These are phyloP conservation scores for Heterobasidion occidentale DNA, from an alignment of 1,284 basidiomycete genomes.

Conservation along the genomic window DNA sequence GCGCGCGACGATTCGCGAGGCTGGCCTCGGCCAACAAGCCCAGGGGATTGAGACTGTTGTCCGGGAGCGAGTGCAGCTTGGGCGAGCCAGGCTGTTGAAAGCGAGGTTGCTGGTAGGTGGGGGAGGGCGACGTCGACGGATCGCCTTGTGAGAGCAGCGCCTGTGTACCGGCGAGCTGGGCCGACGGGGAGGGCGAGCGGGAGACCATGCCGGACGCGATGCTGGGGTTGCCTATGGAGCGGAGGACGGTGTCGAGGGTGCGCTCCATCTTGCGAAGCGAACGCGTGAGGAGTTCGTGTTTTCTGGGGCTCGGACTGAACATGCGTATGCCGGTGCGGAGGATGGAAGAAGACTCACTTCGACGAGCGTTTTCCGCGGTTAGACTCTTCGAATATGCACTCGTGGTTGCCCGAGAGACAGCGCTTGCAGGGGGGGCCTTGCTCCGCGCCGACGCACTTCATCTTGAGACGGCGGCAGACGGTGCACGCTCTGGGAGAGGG, in stretches of 20 bases:
- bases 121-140: constrained; percentile 43
- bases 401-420: constrained; percentile 73
- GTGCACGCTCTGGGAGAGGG: constrained; percentile 69
- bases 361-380: constrained; percentile 89
- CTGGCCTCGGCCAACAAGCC: constrained; percentile 89
- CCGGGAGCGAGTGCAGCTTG: constrained; percentile 83
- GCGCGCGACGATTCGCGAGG: constrained; percentile 72
- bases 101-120: constrained; percentile 13
- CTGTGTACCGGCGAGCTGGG: constrained; percentile 46
- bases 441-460: constrained; percentile 96
- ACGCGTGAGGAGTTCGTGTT: constrained; percentile 81
- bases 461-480: constrained; percentile 93
- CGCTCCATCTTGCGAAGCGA: constrained; percentile 92
- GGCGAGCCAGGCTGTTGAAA: constrained; percentile 41
- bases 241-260: constrained; percentile 82
- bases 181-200: constrained; percentile 68
- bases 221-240: constrained; percentile 76
- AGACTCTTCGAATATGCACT: constrained; percentile 92
- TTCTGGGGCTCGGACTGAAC: constrained; percentile 42
- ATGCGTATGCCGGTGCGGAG: constrained; percentile 10
- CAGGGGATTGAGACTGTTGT: constrained; percentile 85
- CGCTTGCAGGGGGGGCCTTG: constrained; percentile 90
- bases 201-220: constrained; percentile 74
- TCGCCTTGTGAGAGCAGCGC: constrained; percentile 40
- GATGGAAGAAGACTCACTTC: constrained; percentile 44